Evolutionary conservation across 1,139 yeast genomes (phyloP).

Genomic region (Magnusiomyces suaveolens): DNA sequence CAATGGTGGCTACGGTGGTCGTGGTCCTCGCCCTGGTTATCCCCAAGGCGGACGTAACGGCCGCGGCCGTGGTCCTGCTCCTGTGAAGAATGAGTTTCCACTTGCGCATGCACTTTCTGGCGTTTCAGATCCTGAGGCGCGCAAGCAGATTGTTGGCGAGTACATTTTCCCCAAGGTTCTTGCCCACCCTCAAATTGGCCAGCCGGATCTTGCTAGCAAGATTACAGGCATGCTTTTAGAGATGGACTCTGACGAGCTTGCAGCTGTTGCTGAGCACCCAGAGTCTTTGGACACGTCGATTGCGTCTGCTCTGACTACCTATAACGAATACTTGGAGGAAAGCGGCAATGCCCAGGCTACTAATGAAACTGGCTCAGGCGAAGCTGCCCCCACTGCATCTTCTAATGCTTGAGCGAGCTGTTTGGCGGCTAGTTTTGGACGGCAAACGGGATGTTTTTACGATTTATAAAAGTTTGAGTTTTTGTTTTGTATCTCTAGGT

Average conservation of each 20-base stretch:
- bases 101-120: constrained; percentile 30
- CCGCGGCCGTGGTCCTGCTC: constrained; percentile 19
- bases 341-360: constrained; percentile 11
- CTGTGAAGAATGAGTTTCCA: constrained; percentile 19
- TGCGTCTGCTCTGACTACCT: constrained; percentile 87
- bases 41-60: constrained; percentile 26
- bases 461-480: no score
- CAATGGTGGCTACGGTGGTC: constrained; percentile 29
- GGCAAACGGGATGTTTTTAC: no score
- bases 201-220: constrained; percentile 95
- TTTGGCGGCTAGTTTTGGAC: no score
- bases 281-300: constrained; percentile 85
- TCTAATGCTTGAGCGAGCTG: background rate
- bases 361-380: constrained; percentile 9
- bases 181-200: constrained; percentile 74
- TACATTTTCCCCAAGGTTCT: constrained; percentile 92
- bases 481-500: no score
- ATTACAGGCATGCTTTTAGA: constrained; percentile 98
- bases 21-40: constrained; percentile 15
- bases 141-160: constrained; percentile 95
- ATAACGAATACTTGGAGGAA: constrained; percentile 30
- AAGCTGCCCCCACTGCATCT: constrained; percentile 13
- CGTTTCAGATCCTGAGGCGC: constrained; percentile 58
- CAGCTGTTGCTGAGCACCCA: constrained; percentile 75
- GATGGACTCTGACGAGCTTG: constrained; percentile 85